These are phyloP conservation scores for Phytophthora pluvialis DNA, from an alignment of 352 stramenopile species.

Conservation along the genomic window DNA sequence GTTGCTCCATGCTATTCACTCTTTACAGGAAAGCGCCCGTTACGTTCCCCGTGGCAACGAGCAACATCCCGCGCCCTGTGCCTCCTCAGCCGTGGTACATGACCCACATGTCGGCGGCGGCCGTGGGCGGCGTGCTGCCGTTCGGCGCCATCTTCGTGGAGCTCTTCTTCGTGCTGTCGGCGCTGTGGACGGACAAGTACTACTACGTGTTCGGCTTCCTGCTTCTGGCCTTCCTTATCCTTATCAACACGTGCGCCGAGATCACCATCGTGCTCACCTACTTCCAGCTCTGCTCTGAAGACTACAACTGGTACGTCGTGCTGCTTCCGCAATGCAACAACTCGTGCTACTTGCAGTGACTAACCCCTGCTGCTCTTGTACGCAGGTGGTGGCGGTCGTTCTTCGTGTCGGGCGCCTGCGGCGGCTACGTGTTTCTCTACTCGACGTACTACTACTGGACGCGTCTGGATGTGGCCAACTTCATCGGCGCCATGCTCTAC, in stretches of 20 bases:
- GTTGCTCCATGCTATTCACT: background rate
- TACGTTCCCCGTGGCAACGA: conserved; percentile 97
- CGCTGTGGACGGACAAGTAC: conserved; percentile 98
- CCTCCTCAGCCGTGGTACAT: conserved; percentile 99
- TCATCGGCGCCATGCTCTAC: conserved; percentile 94
- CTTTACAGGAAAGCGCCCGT: conserved; percentile 77
- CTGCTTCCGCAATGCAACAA: background rate
- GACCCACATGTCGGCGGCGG: conserved; percentile 91
- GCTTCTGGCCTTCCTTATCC: conserved; percentile 98
- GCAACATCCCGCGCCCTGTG: conserved; percentile 98
- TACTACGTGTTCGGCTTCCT: conserved; percentile 99
- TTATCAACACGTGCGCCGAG: conserved; percentile 98
- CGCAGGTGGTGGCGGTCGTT: conserved; percentile 98
- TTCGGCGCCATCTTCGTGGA: conserved; percentile 99
- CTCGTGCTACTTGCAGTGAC: background rate
- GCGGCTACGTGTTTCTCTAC: conserved; percentile 99
- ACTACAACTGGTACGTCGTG: conserved; percentile 98
- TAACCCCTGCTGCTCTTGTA: conserved; percentile 4
- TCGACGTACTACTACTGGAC: conserved; percentile 98
- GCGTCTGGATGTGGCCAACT: conserved; percentile 93
- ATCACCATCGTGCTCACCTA: conserved; percentile 99
- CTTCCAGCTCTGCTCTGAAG: conserved; percentile 99
- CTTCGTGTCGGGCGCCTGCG: conserved; percentile 96
- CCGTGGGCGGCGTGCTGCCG: conserved; percentile 97
- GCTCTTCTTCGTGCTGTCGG: conserved; percentile 99